A percentile compares a stretch with the other conserved stretches of the same genome.
phyloP scores from a whole-genome alignment of 106 monocot genomes.

The Apostasia ramifera region DNA sequence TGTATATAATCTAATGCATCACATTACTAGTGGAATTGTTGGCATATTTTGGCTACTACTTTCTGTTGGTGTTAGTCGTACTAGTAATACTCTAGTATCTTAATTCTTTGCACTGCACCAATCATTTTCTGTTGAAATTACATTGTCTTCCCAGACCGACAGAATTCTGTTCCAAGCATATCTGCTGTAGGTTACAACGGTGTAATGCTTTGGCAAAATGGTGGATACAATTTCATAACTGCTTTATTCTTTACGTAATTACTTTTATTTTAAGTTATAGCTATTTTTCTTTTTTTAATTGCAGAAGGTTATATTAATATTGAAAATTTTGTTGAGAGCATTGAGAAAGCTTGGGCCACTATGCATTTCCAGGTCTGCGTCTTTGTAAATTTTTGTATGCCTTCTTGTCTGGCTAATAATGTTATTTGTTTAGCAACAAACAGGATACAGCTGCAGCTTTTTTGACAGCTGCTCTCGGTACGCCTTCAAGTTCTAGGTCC shows the following conservation, averaged over 20 bases:
- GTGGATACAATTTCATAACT: constrained; percentile 23
- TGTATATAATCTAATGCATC: not conserved
- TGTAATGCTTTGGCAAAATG: constrained; percentile 72
- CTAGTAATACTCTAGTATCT: not conserved
- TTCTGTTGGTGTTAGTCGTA: not conserved
- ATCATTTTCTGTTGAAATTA: constrained; percentile 28
- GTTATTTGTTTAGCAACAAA: not conserved
- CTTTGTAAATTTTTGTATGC: not conserved
- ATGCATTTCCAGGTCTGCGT: constrained; percentile 65
- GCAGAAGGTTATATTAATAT: constrained; percentile 65
- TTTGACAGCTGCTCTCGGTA: constrained; percentile 61
- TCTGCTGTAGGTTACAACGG: constrained; percentile 76
- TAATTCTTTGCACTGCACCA: not conserved
- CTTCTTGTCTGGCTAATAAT: not conserved
- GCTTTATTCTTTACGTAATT: not conserved
- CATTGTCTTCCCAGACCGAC: constrained; percentile 54
- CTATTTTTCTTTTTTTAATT: constrained; percentile 1
- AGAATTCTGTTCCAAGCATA: constrained; percentile 67
- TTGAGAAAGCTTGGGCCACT: constrained; percentile 72
- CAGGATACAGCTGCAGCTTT: constrained; percentile 62
- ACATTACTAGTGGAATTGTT: not conserved
- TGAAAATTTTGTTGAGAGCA: constrained; percentile 45
- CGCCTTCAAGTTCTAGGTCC: constrained; percentile 24
- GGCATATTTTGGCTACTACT: not conserved
- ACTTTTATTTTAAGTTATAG: not conserved